phyloP scores from a whole-genome alignment of 1,284 basidiomycete species.

The Peniophora sp. region DNA sequence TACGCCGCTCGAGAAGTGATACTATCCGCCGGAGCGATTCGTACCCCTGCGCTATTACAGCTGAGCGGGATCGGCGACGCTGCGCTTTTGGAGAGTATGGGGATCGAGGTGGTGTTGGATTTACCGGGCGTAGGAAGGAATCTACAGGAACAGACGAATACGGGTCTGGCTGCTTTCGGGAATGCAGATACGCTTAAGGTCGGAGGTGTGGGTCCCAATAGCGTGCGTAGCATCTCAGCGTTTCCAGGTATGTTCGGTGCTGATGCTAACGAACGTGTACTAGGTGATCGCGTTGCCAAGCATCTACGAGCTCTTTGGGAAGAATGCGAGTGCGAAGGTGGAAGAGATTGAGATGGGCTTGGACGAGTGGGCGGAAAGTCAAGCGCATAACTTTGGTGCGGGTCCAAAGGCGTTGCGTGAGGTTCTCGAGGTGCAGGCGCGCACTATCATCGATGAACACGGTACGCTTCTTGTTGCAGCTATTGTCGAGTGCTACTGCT shows the following conservation, averaged over 20 bases:
- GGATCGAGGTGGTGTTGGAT: conserved; percentile 27
- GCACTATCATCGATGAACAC: conserved; percentile 35
- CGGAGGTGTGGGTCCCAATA: conserved; percentile 30
- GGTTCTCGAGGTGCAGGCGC: conserved; percentile 34
- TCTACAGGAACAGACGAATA: conserved; percentile 42
- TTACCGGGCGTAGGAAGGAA: conserved; percentile 37
- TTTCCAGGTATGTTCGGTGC: too few relatives aligned
- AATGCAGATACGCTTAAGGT: conserved; percentile 20
- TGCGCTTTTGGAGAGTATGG: conserved; percentile 26
- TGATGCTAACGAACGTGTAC: too few relatives aligned
- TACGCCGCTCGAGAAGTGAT: conserved; percentile 21
- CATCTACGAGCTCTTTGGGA: conserved; percentile 35
- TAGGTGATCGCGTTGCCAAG: conserved; percentile 34
- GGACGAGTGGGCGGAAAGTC: conserved; percentile 30
- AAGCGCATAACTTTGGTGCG: conserved; percentile 27
- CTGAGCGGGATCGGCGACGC: conserved; percentile 38
- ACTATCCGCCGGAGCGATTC: conserved; percentile 19
- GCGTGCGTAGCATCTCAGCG: too few relatives aligned
- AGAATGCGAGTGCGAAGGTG: conserved; percentile 22
- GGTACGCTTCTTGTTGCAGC: conserved; percentile 21
- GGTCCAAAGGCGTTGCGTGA: conserved; percentile 30
- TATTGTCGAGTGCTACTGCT: neutral
- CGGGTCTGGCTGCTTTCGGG: conserved; percentile 27
- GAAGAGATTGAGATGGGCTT: conserved; percentile 26
- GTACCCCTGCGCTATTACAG: conserved; percentile 34